phyloP scores from a whole-genome alignment of 371 early-diverging fungal species.

The Aphelidium insulamus region DNA sequence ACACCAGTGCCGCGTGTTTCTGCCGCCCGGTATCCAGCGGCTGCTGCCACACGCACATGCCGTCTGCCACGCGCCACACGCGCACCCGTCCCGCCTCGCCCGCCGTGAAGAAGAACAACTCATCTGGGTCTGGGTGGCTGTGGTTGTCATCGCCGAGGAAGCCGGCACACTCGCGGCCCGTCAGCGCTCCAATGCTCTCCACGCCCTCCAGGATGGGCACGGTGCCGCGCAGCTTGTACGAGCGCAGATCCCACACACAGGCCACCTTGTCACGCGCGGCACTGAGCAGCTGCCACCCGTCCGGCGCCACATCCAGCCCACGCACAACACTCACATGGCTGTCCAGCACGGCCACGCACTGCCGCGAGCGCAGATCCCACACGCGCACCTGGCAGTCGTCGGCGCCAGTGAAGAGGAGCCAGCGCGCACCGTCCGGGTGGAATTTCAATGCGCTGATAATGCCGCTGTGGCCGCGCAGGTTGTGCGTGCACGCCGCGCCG shows the following conservation, averaged over 20 bases:
- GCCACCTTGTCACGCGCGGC: conserved; percentile 88
- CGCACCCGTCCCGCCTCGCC: not conserved
- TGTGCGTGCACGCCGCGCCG: conserved; percentile 80
- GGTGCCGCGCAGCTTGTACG: conserved; percentile 42
- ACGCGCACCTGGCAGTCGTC: conserved; percentile 73
- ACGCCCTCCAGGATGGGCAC: conserved; percentile 63
- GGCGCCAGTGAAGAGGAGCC: conserved; percentile 54
- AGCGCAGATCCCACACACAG: conserved; percentile 67
- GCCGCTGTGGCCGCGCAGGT: conserved; percentile 78
- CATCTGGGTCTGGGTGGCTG: no score
- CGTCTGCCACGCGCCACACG: not conserved
- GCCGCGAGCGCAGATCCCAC: conserved; percentile 60
- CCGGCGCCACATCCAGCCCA: conserved; percentile 51
- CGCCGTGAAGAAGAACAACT: no score
- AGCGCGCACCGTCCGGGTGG: conserved; percentile 25
- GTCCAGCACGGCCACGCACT: conserved; percentile 46
- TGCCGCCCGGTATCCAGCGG: no score
- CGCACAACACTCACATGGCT: conserved; percentile 80
- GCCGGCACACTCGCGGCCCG: no score
- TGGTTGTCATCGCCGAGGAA: no score
- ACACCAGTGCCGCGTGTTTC: no score
- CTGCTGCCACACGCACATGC: not conserved
- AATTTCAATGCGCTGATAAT: conserved; percentile 67
- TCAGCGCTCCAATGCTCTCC: conserved; percentile 57
- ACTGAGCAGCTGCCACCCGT: conserved; percentile 51